Evolutionary conservation across 345 rosid genomes (phyloP), one percentile per base, ranked within the genome.

Genomic region (Anacardium occidentale): DNA sequence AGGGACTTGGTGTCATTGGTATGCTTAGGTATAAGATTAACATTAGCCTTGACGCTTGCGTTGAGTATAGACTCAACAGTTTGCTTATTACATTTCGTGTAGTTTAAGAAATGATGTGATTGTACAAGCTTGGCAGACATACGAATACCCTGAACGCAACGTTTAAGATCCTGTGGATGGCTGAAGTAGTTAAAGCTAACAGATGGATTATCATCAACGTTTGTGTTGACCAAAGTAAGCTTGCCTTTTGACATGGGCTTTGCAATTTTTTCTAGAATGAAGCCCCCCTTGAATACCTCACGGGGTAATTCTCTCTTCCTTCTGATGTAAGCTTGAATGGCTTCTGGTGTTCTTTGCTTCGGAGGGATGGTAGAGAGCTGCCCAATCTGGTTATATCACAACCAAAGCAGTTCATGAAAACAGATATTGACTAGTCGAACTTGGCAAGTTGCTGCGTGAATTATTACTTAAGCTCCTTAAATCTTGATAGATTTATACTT

Each of bases 111-210:
- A 55, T 78, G 75, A 26, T 86, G 74, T 5, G 98, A 88, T 42
- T 83, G 92, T 73, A 85, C 91, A 4, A 89, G 76, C 86, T 87
- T 80, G 12, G 85, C 66, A 64, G 81, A 86, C 76, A 83, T 71
- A 3, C 94, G 90, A 26, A 93, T 57, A 32, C 94, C 98, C 3
- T 86, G 69, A 10, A 95, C 96, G 24, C 99, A 95, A 62, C 94
- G 79, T 25, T 74, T 45, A 15, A 95, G 84, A 77, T 95, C 99
- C 22, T 55, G 53, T 0, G 97, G 99, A 70, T 93, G 86, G 22
- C 80, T 83, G 81, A 95, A 95, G 83, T 95, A 95, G 83, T 95
- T 95, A 86, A 95, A 95, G 61, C 91, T 93, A 51, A 95, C 85
- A 2, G 83, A 81, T 25, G 99, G 99, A 76, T 95, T 95, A 53